A percentile compares a stretch with the other conserved stretches of the same genome.
These are phyloP conservation scores for Monosporascus ibericus DNA, from an alignment of 2,329 filamentous ascomycete genomes.

Conservation along the genomic window DNA sequence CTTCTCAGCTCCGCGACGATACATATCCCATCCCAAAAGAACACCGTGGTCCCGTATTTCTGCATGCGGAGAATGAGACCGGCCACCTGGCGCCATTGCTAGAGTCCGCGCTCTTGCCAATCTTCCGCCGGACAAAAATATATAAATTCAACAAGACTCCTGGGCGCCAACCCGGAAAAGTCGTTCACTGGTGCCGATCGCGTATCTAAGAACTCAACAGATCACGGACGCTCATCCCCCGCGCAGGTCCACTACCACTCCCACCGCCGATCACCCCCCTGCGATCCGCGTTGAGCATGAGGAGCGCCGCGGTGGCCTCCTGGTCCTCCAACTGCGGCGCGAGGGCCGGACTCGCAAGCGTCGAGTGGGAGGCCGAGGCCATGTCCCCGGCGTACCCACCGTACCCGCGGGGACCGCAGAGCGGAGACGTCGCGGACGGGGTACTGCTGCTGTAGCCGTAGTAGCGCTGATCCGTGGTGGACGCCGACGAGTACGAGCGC, in stretches of 20 bases:
- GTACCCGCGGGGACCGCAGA: conserved; percentile 36
- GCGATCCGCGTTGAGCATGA: conserved; percentile 83
- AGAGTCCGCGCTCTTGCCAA: too few relatives aligned
- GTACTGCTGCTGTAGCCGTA: conserved; percentile 29
- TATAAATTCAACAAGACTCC: too few relatives aligned
- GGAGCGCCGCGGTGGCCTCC: conserved; percentile 75
- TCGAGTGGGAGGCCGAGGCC: conserved; percentile 40
- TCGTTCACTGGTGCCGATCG: not conserved
- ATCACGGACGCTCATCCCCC: conserved; percentile 50
- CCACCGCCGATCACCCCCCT: conserved; percentile 36
- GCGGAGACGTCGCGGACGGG: conserved; percentile 36
- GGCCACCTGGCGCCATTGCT: too few relatives aligned
- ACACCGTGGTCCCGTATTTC: too few relatives aligned
- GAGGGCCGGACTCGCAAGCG: conserved; percentile 53
- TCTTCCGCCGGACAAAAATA: too few relatives aligned
- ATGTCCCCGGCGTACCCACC: conserved; percentile 27
- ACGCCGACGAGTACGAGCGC: conserved; percentile 49
- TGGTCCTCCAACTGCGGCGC: conserved; percentile 57
- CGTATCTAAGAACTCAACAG: conserved; percentile 43
- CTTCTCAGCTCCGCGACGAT: too few relatives aligned
- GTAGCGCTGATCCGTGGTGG: conserved; percentile 37
- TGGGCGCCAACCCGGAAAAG: too few relatives aligned
- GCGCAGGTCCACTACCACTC: conserved; percentile 21
- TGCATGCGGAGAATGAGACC: too few relatives aligned
- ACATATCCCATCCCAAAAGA: too few relatives aligned